phyloP scores from a whole-genome alignment of 371 early-diverging fungal species.

The Syncephalis plumigaleata region DNA sequence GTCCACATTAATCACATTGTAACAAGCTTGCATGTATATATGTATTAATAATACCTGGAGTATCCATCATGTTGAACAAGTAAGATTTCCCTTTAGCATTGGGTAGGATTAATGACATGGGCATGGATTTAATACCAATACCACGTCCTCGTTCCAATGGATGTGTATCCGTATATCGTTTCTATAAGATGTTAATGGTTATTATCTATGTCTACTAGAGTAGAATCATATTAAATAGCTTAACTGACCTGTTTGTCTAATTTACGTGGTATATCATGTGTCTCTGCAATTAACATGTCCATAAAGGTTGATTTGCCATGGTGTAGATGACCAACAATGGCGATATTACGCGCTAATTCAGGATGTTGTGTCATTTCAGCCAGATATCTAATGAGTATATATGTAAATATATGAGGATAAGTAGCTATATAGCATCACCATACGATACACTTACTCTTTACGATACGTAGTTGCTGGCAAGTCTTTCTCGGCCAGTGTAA shows the following conservation, averaged over 20 bases:
- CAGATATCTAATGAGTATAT: slow-evolving; percentile 40
- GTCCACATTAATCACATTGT: neutral
- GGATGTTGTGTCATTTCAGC: slow-evolving; percentile 73
- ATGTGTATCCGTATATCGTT: slow-evolving; percentile 87
- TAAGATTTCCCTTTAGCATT: slow-evolving; percentile 74
- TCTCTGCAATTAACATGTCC: slow-evolving; percentile 80
- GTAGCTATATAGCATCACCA: neutral
- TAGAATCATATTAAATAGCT: slow-evolving; percentile 1
- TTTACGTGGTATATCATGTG: slow-evolving; percentile 49
- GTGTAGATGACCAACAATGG: slow-evolving; percentile 87
- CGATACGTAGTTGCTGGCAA: slow-evolving; percentile 67
- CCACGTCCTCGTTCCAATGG: slow-evolving; percentile 81
- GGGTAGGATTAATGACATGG: slow-evolving; percentile 81
- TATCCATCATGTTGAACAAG: slow-evolving; percentile 81
- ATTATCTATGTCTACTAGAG: too few relatives aligned
- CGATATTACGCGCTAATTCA: slow-evolving; percentile 69
- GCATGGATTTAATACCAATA: slow-evolving; percentile 78
- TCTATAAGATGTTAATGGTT: too few relatives aligned
- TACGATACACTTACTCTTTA: slow-evolving; percentile 54
- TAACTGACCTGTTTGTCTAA: slow-evolving; percentile 27
- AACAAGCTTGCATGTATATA: slow-evolving; percentile 1
- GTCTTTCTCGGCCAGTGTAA: slow-evolving; percentile 66
- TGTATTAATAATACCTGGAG: slow-evolving; percentile 51
- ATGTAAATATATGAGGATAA: neutral
- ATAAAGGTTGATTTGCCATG: slow-evolving; percentile 93